Base-by-base conservation (phyloP, 2,329 filamentous ascomycete species). In the Penicillium janthinellum region DNA sequence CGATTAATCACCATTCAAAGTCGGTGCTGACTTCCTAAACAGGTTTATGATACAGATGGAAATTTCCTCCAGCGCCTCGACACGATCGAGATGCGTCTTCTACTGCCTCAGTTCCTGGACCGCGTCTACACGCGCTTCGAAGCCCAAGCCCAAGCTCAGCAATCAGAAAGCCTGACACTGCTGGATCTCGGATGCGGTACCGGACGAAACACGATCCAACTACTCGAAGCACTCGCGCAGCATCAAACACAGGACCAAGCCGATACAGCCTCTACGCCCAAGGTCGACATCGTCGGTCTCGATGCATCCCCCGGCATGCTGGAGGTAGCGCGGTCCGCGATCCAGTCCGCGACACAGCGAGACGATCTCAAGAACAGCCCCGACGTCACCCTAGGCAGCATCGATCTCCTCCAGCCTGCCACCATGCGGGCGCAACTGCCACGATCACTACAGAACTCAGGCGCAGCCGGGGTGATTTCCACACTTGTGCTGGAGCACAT, bases 131-230 rank as follows among this genome's bases (percentile, higher is more conserved):
- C 38, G 2, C 55, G 62, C 52, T 49, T 71, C 66, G 17, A 54
- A 5, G 20, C 10, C 25, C 54, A 45, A 22, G 48, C 11, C 38
- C 41, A 45, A 22, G 44, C 11, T 35, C 41, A 35, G 48, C 60
- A 57, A 42, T 63, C 65, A 41, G 65, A 66, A 44, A 68, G 70
- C 2, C 64, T 78, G 54, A 79, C 75, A 35, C 65, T 87, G 31
- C 75, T 88, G n/a, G 87, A 89, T 65, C 75, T 89, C 1, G 87
- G 87, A 25, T 88, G 86, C 67, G 87, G 87, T 2, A 90, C 87
- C 0, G 87, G 85, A 1, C 79, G 87, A 38, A 89, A 87, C 65
- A 89, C 86, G 0, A 61, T 79, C 2, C 84, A 83, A 42, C 76
- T 89, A 1, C 22, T 77, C 48, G 50, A 60, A 10, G 56, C 60